These are phyloP conservation scores for Opeltia flavorubescens DNA, from an alignment of 495 filamentous ascomycete genomes.

Conservation along the genomic window DNA sequence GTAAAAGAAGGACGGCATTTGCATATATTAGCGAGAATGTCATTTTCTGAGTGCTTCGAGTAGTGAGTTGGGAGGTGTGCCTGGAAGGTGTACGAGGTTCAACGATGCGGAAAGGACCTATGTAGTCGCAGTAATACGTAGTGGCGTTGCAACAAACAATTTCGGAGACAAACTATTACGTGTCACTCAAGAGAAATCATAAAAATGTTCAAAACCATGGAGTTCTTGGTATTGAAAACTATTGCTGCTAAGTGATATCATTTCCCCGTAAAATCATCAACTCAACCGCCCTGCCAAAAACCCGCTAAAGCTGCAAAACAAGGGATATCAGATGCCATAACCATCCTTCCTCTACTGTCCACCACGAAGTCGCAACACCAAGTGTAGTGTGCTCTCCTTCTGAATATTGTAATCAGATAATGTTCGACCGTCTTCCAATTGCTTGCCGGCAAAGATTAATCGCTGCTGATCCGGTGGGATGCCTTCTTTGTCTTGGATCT, in stretches of 20 bases:
- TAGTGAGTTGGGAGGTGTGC: neutral
- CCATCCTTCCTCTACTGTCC: slow-evolving; percentile 41
- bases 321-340: neutral
- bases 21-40: neutral
- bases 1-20: slow-evolving; percentile 80
- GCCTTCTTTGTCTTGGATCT: slow-evolving; percentile 89
- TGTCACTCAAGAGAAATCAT: no score
- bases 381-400: slow-evolving; percentile 79
- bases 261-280: slow-evolving; percentile 1
- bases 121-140: no score
- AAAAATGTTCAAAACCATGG: neutral
- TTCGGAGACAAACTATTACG: no score
- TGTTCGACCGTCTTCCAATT: slow-evolving; percentile 74
- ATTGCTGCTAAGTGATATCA: neutral
- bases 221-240: slow-evolving; percentile 5
- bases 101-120: no score
- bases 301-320: slow-evolving; percentile 11
- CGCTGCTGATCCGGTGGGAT: slow-evolving; percentile 84
- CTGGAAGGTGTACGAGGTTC: neutral
- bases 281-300: neutral
- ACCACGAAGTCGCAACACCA: slow-evolving; percentile 79
- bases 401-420: slow-evolving; percentile 89
- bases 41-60: neutral
- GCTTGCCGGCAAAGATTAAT: slow-evolving; percentile 83
- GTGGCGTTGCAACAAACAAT: no score